Evolutionary conservation across 164 flowering plant genomes (phyloP).

Genomic region (Piper betle): DNA sequence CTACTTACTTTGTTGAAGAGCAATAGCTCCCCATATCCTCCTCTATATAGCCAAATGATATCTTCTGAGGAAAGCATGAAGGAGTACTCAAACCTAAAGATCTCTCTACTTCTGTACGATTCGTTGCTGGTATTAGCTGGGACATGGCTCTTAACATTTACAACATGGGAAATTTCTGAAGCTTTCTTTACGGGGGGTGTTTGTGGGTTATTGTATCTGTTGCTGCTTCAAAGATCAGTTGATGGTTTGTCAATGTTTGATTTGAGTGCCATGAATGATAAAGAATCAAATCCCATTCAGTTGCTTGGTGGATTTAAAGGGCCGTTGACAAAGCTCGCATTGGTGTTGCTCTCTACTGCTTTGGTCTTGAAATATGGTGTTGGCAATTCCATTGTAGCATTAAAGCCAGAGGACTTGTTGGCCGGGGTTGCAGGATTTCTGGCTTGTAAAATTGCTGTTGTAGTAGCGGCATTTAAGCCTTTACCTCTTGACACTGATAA

Average conservation of each 20-base stretch:
- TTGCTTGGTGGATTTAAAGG: constrained; percentile 26
- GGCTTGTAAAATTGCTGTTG: no score
- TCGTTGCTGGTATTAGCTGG: constrained; percentile 43
- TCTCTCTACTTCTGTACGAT: constrained; percentile 66
- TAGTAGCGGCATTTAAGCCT: no score
- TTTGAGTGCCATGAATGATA: constrained; percentile 8
- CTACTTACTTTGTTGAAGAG: constrained; percentile 8
- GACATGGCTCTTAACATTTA: constrained; percentile 28
- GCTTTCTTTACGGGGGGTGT: constrained; percentile 65
- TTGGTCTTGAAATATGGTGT: constrained; percentile 32
- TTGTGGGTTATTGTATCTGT: constrained; percentile 57
- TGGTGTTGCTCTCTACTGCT: constrained; percentile 27
- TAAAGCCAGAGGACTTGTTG: constrained; percentile 25
- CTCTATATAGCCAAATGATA: constrained; percentile 3
- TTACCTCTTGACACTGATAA: no score
- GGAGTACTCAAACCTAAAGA: constrained; percentile 66
- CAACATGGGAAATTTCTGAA: constrained; percentile 33
- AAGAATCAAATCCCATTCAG: constrained; percentile 8
- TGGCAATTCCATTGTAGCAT: constrained; percentile 15
- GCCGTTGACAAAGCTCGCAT: constrained; percentile 35
- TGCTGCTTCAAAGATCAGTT: constrained; percentile 71
- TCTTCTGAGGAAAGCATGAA: constrained; percentile 69
- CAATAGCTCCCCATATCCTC: constrained; percentile 11
- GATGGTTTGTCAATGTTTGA: constrained; percentile 49
- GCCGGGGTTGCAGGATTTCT: no score